A percentile compares a stretch with the other conserved stretches of the same genome.
Evolutionary conservation across 2,329 filamentous ascomycete genomes (phyloP).

Genomic region (Colletotrichum tofieldiae): DNA sequence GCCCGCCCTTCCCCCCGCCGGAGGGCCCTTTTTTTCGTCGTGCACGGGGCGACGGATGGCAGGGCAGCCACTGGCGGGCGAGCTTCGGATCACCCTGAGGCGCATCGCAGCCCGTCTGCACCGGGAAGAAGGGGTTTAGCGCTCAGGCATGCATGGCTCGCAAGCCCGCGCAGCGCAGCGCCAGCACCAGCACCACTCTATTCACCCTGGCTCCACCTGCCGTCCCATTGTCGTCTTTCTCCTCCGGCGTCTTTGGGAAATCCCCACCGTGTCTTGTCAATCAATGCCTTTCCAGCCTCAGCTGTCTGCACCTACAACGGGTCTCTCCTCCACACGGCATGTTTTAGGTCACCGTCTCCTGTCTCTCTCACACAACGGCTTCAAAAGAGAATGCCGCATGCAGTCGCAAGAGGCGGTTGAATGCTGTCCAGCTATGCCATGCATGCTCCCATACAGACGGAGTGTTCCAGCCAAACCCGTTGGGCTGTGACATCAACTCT

Average conservation of each 20-base stretch:
- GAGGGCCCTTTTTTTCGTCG: slow-evolving; percentile 5
- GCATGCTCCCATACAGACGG: neutral
- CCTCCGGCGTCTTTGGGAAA: neutral
- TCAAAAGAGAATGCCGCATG: neutral
- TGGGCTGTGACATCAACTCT: neutral
- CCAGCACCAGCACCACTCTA: slow-evolving; percentile 11
- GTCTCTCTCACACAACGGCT: neutral
- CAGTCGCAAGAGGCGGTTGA: neutral
- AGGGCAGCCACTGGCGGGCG: slow-evolving; percentile 11
- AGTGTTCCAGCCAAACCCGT: neutral
- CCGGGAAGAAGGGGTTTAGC: slow-evolving; percentile 26
- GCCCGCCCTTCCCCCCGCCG: neutral
- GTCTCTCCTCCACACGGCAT: neutral
- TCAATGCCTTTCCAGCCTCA: neutral
- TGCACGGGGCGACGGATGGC: slow-evolving; percentile 11
- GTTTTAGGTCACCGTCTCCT: neutral
- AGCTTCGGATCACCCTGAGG: slow-evolving; percentile 6
- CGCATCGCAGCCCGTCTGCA: neutral
- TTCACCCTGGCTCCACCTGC: slow-evolving; percentile 31
- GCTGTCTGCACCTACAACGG: neutral
- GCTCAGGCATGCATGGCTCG: slow-evolving; percentile 13
- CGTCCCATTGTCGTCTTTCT: slow-evolving; percentile 12
- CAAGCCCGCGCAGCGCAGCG: slow-evolving; percentile 18
- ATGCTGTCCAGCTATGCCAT: neutral
- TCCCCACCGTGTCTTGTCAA: neutral